These are phyloP conservation scores for Trichothecium sympodiale DNA, from an alignment of 2,329 filamentous ascomycete genomes.

Conservation along the genomic window DNA sequence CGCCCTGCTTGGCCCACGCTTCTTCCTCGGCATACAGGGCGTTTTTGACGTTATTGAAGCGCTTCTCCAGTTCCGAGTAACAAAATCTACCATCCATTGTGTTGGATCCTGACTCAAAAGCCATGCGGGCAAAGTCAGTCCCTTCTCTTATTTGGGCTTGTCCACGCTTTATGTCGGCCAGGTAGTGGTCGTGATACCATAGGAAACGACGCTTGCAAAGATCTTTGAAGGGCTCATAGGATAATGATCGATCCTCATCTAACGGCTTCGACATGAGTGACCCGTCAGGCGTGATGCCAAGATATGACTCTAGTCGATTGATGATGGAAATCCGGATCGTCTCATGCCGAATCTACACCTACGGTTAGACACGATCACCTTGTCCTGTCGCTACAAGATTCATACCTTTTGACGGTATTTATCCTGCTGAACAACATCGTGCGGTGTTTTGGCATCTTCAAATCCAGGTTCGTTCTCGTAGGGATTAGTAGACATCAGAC, in stretches of 20 bases:
- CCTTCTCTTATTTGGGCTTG: conserved; percentile 52
- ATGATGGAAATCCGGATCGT: conserved; percentile 78
- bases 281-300: conserved; percentile 51
- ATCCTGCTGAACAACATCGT: conserved; percentile 63
- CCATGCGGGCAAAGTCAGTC: conserved; percentile 64
- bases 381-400: not conserved
- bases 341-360: conserved; percentile 72
- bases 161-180: conserved; percentile 57
- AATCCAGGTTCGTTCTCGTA: conserved; percentile 96
- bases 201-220: conserved; percentile 84
- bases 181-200: conserved; percentile 91
- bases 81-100: conserved; percentile 79
- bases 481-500: conserved; percentile 84
- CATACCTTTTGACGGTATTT: conserved; percentile 69
- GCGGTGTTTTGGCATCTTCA: conserved; percentile 57
- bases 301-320: conserved; percentile 68
- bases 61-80: conserved; percentile 61
- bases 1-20: conserved; percentile 61
- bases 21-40: conserved; percentile 61
- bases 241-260: conserved; percentile 39
- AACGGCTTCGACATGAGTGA: conserved; percentile 27
- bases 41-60: conserved; percentile 58
- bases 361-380: not conserved
- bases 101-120: conserved; percentile 71
- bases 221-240: conserved; percentile 80